Evolutionary conservation across 768 basidiomycete genomes (phyloP), one percentile per base, ranked within the genome.

Genomic region (Boletus edulis): DNA sequence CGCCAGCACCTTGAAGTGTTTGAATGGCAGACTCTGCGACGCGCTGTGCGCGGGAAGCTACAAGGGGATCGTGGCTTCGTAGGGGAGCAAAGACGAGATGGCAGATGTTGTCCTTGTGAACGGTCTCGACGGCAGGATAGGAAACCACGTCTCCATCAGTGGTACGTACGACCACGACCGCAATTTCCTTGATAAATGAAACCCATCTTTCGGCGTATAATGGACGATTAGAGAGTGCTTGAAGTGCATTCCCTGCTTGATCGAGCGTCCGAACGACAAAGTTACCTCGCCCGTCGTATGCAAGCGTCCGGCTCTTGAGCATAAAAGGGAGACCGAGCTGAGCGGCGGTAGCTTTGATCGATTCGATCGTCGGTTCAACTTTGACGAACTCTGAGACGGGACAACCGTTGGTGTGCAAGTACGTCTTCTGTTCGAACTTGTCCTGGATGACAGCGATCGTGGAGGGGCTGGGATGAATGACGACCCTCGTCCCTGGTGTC

Each of bases 141-240:
- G 89, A 90, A 42, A 72, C 69, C 3, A 94, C 84, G 50, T 89
- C 81, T 4, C 93, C 96, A 15, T 73, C 69, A 7, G 77, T 76
- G 15, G 88, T 85, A 34, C 91, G 85, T 3, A 97, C 95, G 12
- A 98, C 97, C 91, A 99, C 97, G 35, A 98, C 94, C 0, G 97
- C 94, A 34, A 98, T 86, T 70, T 98, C 97, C 62, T 86, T 87
- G 14, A 75, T 72, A 65, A 98, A 98, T 0, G 86, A 83, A 0
- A 94, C 89, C 88, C 92, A 97, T 65, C 87, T 89, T 69, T 99
- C 97, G 0, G 94, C 96, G 63, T 98, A 99, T 4, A 98, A 74
- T 0, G 89, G 86, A 3, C 91, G 77, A 53, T 85, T 78, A 3
- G 77, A 79, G 14, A 93, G 82, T 2, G 75, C 69, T 1, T 73